Evolutionary conservation across 768 basidiomycete species (phyloP).

Genomic region (Boletus edulis): DNA sequence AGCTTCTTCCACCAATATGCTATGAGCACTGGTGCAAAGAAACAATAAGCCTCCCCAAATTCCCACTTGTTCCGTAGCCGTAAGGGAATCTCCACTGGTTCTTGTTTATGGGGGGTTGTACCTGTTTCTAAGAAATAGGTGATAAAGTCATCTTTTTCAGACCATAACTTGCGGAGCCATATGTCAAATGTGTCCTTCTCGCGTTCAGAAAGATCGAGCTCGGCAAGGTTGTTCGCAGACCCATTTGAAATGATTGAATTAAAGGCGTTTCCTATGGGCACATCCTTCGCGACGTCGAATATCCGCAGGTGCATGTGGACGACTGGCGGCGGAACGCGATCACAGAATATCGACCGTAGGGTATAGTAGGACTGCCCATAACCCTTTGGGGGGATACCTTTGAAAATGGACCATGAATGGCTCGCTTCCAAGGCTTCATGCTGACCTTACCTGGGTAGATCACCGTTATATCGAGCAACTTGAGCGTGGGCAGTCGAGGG

Average conservation of each 20-base stretch:
- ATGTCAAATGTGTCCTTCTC: constrained; percentile 71
- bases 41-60: constrained; percentile 65
- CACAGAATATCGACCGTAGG: constrained; percentile 82
- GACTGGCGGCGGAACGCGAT: constrained; percentile 75
- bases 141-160: constrained; percentile 79
- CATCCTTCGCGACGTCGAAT: constrained; percentile 61
- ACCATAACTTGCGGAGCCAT: constrained; percentile 85
- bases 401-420: background rate
- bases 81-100: constrained; percentile 55
- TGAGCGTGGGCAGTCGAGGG: constrained; percentile 72
- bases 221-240: constrained; percentile 30
- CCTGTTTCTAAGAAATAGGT: constrained; percentile 58
- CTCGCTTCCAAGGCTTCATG: background rate
- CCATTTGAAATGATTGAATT: constrained; percentile 30
- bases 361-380: constrained; percentile 92
- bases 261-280: constrained; percentile 68
- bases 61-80: constrained; percentile 53
- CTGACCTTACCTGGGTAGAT: constrained; percentile 73
- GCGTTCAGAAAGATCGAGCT: constrained; percentile 50
- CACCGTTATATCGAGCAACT: constrained; percentile 88
- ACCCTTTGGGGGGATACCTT: constrained; percentile 73
- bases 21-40: constrained; percentile 58
- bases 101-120: constrained; percentile 37
- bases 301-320: constrained; percentile 86
- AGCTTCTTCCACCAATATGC: constrained; percentile 49